Conservation (phyloP, 345 rosid genomes). For the Pugionium cornutum region DNA sequence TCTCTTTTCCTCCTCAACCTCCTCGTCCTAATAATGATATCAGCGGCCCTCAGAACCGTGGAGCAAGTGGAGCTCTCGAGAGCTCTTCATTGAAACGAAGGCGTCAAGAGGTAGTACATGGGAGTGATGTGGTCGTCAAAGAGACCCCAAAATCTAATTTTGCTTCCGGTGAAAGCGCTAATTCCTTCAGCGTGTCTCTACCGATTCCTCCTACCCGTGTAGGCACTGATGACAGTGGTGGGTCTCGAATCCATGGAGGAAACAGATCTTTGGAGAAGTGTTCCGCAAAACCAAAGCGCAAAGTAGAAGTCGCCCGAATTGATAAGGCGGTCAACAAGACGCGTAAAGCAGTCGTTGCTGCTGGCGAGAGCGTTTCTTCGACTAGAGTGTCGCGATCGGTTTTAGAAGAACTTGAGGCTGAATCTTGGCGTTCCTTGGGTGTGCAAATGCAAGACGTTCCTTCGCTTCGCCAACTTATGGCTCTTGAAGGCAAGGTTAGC, state of each 20-base stretch:
- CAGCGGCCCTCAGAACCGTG: conserved; percentile 30
- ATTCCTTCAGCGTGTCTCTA: conserved; percentile 51
- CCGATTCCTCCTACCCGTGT: conserved; percentile 2
- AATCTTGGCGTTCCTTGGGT: conserved; percentile 76
- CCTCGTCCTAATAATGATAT: background rate
- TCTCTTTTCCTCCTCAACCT: conserved; percentile 30
- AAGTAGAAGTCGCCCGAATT: conserved; percentile 35
- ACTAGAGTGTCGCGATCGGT: conserved; percentile 62
- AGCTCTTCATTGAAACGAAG: conserved; percentile 31
- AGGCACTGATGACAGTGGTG: conserved; percentile 26
- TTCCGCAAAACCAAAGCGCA: conserved; percentile 25
- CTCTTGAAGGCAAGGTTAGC: conserved; percentile 69
- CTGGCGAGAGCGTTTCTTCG: conserved; percentile 60
- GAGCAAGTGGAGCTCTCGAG: background rate
- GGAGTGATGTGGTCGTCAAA: conserved; percentile 47
- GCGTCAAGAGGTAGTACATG: conserved; percentile 33
- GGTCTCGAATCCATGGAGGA: conserved; percentile 23
- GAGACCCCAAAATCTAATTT: conserved; percentile 41
- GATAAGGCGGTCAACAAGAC: conserved; percentile 53
- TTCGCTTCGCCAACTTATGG: conserved; percentile 60
- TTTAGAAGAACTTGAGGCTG: conserved; percentile 48
- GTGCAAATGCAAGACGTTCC: conserved; percentile 74
- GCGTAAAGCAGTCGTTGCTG: conserved; percentile 44
- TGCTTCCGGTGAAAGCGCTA: conserved; percentile 46
- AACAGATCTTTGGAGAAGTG: conserved; percentile 26